Conservation (phyloP, 2,329 filamentous ascomycete species). For the Ophiocordyceps camponoti-leonardi region DNA sequence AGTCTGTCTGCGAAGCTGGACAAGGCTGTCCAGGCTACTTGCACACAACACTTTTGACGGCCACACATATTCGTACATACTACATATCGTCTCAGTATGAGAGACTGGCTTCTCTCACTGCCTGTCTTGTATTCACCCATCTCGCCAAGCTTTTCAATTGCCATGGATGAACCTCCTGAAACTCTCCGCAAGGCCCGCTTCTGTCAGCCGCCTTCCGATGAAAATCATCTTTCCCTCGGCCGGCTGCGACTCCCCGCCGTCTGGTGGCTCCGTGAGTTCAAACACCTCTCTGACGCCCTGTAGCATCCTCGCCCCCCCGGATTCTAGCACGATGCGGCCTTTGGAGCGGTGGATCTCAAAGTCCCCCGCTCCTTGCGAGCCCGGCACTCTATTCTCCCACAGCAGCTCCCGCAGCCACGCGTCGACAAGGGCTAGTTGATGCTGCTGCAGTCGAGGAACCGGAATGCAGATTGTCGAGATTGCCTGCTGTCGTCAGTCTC, state of each 20-base stretch:
- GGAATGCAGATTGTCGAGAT: constrained; percentile 70
- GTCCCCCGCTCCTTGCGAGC: constrained; percentile 12
- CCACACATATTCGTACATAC: no score
- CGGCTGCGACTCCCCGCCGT: constrained; percentile 11
- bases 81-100: no score
- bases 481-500: constrained; percentile 31
- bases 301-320: constrained; percentile 56
- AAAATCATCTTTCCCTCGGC: constrained; percentile 41
- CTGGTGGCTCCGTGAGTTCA: constrained; percentile 57
- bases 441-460: constrained; percentile 38
- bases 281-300: constrained; percentile 91
- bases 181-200: constrained; percentile 33
- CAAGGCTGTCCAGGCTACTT: background rate
- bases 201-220: constrained; percentile 39
- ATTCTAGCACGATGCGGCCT: constrained; percentile 50
- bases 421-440: constrained; percentile 50
- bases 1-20: background rate
- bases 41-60: background rate
- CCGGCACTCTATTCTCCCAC: constrained; percentile 58
- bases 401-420: constrained; percentile 67
- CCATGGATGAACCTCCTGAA: constrained; percentile 11
- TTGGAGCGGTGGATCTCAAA: constrained; percentile 86
- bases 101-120: background rate
- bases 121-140: background rate
- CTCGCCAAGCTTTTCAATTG: constrained; percentile 3